phyloP scores from a whole-genome alignment of 345 rosid genomes.

The Eucalyptus guilfoylei region DNA sequence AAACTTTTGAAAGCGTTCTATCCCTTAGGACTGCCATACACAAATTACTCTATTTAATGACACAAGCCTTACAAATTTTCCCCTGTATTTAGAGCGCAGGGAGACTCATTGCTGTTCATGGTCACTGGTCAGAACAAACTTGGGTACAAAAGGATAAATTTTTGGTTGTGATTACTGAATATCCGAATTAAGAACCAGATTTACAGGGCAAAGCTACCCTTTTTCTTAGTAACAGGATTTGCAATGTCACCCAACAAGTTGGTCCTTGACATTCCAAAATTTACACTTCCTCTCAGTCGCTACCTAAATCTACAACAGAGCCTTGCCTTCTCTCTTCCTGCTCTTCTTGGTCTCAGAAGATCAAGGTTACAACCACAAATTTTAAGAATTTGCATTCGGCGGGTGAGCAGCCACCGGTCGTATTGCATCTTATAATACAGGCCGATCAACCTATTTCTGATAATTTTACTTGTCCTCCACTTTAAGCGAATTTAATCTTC shows the following conservation, averaged over 20 bases:
- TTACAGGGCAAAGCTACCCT: not conserved
- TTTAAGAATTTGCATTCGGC: not conserved
- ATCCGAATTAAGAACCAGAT: not conserved
- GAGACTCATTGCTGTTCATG: not conserved
- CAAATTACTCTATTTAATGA: not conserved
- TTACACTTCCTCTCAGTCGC: not conserved
- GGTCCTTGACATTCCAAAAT: not conserved
- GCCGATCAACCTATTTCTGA: not conserved
- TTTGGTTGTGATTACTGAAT: not conserved
- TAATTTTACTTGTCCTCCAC: slow-evolving; percentile 27
- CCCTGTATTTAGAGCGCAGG: not conserved
- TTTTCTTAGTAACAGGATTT: not conserved
- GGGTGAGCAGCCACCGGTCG: not conserved
- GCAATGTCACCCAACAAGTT: not conserved
- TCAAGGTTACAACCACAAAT: not conserved
- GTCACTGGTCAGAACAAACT: not conserved
- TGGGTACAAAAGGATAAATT: not conserved
- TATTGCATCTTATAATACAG: not conserved
- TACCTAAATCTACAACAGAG: not conserved
- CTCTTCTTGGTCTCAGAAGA: not conserved
- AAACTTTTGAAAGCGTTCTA: not conserved
- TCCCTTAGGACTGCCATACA: not conserved
- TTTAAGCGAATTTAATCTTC: slow-evolving; percentile 69
- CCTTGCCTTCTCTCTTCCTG: not conserved
- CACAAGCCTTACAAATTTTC: not conserved